Evolutionary conservation across 495 filamentous ascomycete genomes (phyloP).

Genomic region (Aspergillus sclerotioniger): DNA sequence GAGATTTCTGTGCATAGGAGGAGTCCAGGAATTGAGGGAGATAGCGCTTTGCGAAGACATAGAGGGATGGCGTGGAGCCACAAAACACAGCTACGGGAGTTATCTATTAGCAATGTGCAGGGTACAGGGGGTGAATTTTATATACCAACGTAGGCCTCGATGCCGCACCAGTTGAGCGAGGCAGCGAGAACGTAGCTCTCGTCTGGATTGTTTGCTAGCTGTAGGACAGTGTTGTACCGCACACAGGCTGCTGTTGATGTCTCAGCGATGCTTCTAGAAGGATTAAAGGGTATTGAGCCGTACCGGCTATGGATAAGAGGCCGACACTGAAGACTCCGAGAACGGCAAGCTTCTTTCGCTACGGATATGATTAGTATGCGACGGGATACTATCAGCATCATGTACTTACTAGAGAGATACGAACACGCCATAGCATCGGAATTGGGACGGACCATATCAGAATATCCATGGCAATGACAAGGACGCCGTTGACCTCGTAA

Average conservation of each 20-base stretch:
- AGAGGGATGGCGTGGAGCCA: conserved; percentile 13
- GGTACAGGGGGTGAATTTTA: background rate
- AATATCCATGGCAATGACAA: conserved; percentile 37
- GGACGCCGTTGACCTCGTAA: conserved; percentile 17
- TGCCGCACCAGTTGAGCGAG: conserved; percentile 20
- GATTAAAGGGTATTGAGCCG: background rate
- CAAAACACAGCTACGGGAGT: conserved; percentile 15
- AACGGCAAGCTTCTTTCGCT: conserved; percentile 14
- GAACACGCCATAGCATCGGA: conserved; percentile 35
- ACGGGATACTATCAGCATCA: background rate
- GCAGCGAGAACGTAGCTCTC: conserved; percentile 17
- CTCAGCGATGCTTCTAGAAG: background rate
- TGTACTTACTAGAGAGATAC: conserved; percentile 22
- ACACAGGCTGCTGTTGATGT: conserved; percentile 9
- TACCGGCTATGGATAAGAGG: conserved; percentile 13
- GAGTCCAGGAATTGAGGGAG: background rate
- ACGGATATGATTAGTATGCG: background rate
- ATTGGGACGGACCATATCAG: conserved; percentile 38
- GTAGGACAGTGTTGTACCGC: conserved; percentile 9
- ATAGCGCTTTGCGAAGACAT: background rate
- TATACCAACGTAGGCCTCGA: conserved; percentile 17
- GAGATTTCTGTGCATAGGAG: background rate
- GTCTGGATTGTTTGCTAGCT: conserved; percentile 8
- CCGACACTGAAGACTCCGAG: conserved; percentile 12
- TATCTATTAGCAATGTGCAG: background rate